These are phyloP conservation scores for Datisca glomerata DNA, from an alignment of 306 rosid species.

Conservation along the genomic window DNA sequence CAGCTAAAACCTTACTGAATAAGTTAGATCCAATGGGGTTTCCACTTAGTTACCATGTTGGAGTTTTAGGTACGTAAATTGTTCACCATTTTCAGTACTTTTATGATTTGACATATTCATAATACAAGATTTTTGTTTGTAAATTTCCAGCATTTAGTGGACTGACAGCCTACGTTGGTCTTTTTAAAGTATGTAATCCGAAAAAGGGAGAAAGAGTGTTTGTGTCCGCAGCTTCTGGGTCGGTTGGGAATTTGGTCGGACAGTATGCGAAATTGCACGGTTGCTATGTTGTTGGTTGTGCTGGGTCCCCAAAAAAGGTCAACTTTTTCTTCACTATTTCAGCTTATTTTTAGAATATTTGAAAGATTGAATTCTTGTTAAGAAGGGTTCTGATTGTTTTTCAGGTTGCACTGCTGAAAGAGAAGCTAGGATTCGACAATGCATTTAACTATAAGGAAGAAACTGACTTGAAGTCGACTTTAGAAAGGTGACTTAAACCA, in stretches of 20 bases:
- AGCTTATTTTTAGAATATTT: background rate
- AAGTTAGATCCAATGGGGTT: constrained; percentile 49
- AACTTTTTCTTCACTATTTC: background rate
- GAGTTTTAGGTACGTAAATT: constrained; percentile 59
- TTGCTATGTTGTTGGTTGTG: constrained; percentile 77
- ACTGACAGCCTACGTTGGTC: constrained; percentile 58
- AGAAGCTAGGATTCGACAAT: constrained; percentile 58
- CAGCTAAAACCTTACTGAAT: constrained; percentile 21
- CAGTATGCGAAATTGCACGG: constrained; percentile 61
- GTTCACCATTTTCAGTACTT: no score
- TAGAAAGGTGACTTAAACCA: constrained; percentile 53
- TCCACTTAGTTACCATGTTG: constrained; percentile 47
- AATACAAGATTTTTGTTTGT: no score
- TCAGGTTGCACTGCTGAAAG: constrained; percentile 50
- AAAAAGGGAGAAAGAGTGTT: constrained; percentile 62
- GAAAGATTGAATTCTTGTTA: background rate
- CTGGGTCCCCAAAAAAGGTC: constrained; percentile 61
- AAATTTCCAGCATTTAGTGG: constrained; percentile 53
- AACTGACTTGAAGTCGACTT: constrained; percentile 39
- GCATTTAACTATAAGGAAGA: constrained; percentile 83
- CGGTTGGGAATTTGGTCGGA: constrained; percentile 59
- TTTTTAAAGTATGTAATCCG: constrained; percentile 45
- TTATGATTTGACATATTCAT: no score
- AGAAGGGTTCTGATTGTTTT: background rate
- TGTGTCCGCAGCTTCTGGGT: constrained; percentile 65